Conservation (phyloP, 768 basidiomycete species). For the Mycena rosella region DNA sequence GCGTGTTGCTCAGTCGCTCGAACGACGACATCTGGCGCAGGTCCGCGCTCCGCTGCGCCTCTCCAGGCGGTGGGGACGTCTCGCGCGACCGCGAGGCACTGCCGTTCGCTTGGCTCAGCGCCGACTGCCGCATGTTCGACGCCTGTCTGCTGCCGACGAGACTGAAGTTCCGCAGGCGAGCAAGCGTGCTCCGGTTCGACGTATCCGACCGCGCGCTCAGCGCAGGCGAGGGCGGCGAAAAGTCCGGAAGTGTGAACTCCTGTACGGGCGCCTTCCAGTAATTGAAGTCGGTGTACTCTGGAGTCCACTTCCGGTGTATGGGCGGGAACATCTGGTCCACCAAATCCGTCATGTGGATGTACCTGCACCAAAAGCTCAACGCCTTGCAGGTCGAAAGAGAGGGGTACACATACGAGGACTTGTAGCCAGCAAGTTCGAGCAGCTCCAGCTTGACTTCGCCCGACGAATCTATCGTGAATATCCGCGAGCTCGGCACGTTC, state of each 20-base stretch:
- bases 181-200: conserved; percentile 78
- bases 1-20: conserved; percentile 73
- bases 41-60: conserved; percentile 54
- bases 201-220: conserved; percentile 94
- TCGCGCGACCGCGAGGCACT: conserved; percentile 33
- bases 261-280: conserved; percentile 91
- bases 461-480: conserved; percentile 96
- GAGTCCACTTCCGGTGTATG: conserved; percentile 87
- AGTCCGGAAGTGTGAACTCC: conserved; percentile 83
- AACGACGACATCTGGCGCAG: conserved; percentile 83
- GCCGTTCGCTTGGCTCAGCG: conserved; percentile 31
- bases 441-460: conserved; percentile 98
- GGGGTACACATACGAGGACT: conserved; percentile 79
- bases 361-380: conserved; percentile 59
- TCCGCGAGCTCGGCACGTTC: conserved; percentile 91
- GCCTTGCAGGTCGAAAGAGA: neutral
- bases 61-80: conserved; percentile 49
- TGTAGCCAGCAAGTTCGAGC: conserved; percentile 96
- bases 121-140: conserved; percentile 29
- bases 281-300: conserved; percentile 97
- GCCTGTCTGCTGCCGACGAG: conserved; percentile 67
- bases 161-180: conserved; percentile 83
- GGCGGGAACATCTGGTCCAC: conserved; percentile 99
- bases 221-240: conserved; percentile 91
- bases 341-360: conserved; percentile 99